These are phyloP conservation scores for Cucurbitaria berberidis DNA, from an alignment of 2,329 filamentous ascomycete genomes.

Conservation along the genomic window DNA sequence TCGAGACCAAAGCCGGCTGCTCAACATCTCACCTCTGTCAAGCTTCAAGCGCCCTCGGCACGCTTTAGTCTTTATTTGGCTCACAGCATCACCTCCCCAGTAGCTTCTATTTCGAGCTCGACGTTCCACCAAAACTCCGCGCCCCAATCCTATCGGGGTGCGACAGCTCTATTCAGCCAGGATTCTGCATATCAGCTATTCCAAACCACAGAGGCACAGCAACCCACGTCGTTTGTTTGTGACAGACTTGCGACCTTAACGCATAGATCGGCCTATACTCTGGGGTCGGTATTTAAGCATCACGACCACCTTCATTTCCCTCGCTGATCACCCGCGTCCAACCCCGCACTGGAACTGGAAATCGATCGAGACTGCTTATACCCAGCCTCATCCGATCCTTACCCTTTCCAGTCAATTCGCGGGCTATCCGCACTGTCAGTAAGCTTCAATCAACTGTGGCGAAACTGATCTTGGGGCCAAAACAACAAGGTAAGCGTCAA, in stretches of 20 bases:
- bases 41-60: slow-evolving; percentile 23
- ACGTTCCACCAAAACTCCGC: slow-evolving; percentile 43
- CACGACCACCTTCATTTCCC: slow-evolving; percentile 25
- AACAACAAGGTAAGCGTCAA: slow-evolving; percentile 15
- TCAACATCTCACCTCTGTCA: slow-evolving; percentile 30
- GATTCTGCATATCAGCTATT: slow-evolving; percentile 38
- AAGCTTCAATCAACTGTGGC: not conserved
- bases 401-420: slow-evolving; percentile 26
- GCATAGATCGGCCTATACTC: slow-evolving; percentile 28
- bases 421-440: slow-evolving; percentile 20
- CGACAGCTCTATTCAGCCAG: slow-evolving; percentile 46
- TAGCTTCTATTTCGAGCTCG: slow-evolving; percentile 44
- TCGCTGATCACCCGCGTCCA: slow-evolving; percentile 42
- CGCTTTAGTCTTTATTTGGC: slow-evolving; percentile 40
- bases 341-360: slow-evolving; percentile 40
- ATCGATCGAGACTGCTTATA: slow-evolving; percentile 33
- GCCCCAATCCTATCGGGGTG: slow-evolving; percentile 41
- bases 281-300: slow-evolving; percentile 31
- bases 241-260: slow-evolving; percentile 35
- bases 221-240: slow-evolving; percentile 29
- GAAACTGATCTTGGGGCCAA: slow-evolving; percentile 8
- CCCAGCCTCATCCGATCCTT: slow-evolving; percentile 34
- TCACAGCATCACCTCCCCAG: slow-evolving; percentile 33
- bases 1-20: slow-evolving; percentile 37
- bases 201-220: slow-evolving; percentile 32